Base-by-base conservation (phyloP, 495 filamentous ascomycete genomes). In the Trichoderma gamsii region DNA sequence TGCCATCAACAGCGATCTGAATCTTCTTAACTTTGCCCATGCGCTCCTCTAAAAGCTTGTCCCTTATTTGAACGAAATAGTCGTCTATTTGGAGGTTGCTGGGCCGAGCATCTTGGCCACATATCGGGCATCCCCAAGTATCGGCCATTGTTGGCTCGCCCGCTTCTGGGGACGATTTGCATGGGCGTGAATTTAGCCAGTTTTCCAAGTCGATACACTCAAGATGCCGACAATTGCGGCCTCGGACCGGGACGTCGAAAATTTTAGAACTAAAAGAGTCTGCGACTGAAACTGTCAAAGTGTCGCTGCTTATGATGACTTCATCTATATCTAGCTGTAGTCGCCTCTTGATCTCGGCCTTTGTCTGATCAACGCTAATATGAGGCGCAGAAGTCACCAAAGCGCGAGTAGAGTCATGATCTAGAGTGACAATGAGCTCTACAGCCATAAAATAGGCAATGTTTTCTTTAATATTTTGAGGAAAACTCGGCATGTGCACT, bases 191-290 rank as follows among this genome's bases (percentile, higher is more conserved):
- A 16, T 79, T 73, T 15, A 97, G 82, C 78, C 90, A 97, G 0
- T 85, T 92, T 32, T 92, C 85, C 27, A 95, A 87, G 74, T 97
- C 93, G 74, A 97, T 97, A 74, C 91, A 96, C 76, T 97, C 91
- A 44, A 86, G 77, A 74, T 97, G 93, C 8, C 77, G 77, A 75
- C 84, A 86, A 18, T 59, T 63, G 8, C 70, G 77, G 16, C 90
- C 86, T 21, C 92, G 87, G 8, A 85, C 90, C 4, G 93, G 92
- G 0, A 84, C 78, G 3, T 84, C 78, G 73, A 89, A 92, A n/a
- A 96, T 85, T 4, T 76, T 77, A 0, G 86, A 82, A 64, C 81
- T 87, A 75, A 91, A 92, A 0, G 92, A 92, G 73, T 96, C 92
- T 12, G 89, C 82, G 3, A 97, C 82, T 68, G 88, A 84, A 70